These are phyloP conservation scores for Dioscorea alata DNA, from an alignment of 106 monocot species.

Conservation along the genomic window DNA sequence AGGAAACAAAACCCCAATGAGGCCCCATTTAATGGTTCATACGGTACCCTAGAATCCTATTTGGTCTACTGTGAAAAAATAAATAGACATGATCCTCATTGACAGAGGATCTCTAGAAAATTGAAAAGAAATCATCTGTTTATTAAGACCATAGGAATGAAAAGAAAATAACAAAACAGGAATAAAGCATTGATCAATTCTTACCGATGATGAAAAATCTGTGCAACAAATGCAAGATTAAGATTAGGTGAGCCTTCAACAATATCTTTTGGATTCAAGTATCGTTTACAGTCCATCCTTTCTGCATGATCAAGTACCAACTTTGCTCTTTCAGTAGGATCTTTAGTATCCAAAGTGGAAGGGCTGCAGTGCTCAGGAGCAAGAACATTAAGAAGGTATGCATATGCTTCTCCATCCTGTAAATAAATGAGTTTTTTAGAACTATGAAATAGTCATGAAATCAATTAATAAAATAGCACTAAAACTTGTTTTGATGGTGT, in stretches of 20 bases:
- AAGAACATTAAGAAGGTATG: conserved; percentile 68
- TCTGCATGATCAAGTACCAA: conserved; percentile 76
- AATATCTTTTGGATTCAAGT: conserved; percentile 61
- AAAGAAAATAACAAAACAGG: no score
- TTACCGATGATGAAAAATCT: conserved; percentile 74
- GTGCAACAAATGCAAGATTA: conserved; percentile 83
- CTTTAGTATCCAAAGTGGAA: conserved; percentile 43
- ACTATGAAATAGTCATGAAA: no score
- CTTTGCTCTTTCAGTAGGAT: conserved; percentile 63
- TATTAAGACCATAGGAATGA: no score
- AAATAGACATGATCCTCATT: no score
- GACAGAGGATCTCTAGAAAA: no score
- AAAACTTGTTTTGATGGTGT: no score
- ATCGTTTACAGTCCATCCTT: conserved; percentile 72
- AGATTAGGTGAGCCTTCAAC: conserved; percentile 76
- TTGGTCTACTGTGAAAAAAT: no score
- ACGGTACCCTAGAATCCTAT: no score
- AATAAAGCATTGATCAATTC: conserved; percentile 3
- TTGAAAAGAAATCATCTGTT: no score
- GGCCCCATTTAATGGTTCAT: no score
- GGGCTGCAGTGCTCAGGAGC: conserved; percentile 51
- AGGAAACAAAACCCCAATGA: no score
- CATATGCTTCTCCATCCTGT: conserved; percentile 84
- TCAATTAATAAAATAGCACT: no score
- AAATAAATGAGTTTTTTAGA: not conserved